Conservation (phyloP, 306 rosid species). For the Datisca glomerata region DNA sequence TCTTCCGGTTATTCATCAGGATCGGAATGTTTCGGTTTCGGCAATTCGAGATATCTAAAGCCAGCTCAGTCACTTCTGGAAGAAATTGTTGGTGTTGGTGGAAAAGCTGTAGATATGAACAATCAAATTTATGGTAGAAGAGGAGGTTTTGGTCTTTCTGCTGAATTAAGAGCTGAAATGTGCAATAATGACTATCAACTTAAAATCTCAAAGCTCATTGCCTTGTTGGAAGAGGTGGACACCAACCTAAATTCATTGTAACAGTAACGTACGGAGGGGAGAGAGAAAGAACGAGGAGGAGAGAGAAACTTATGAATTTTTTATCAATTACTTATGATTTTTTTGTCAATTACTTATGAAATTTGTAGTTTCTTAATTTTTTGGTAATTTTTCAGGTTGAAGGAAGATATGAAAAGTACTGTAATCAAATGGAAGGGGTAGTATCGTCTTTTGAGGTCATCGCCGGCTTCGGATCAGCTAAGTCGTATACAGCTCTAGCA, state of each 20-base stretch:
- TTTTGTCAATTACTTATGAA: no score
- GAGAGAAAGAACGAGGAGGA: no score
- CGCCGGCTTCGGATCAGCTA: slow-evolving; percentile 66
- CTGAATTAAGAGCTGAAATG: slow-evolving; percentile 49
- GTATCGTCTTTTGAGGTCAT: slow-evolving; percentile 51
- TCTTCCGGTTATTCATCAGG: no score
- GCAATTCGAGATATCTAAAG: slow-evolving; percentile 49
- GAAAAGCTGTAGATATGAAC: slow-evolving; percentile 33
- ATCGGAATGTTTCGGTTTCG: slow-evolving; percentile 38
- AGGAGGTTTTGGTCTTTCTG: slow-evolving; percentile 30
- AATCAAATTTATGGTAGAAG: slow-evolving; percentile 41
- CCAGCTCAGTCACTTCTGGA: slow-evolving; percentile 61
- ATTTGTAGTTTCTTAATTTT: not conserved
- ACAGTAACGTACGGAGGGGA: no score
- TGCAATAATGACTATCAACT: slow-evolving; percentile 41
- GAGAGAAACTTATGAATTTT: no score
- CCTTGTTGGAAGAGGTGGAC: slow-evolving; percentile 57
- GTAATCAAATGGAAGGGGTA: slow-evolving; percentile 65
- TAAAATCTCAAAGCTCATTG: slow-evolving; percentile 44
- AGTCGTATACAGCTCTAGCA: slow-evolving; percentile 63
- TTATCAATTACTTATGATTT: no score
- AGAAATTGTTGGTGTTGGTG: slow-evolving; percentile 52
- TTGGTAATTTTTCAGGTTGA: slow-evolving; percentile 43
- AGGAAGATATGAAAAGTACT: slow-evolving; percentile 55
- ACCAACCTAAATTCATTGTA: no score